Evolutionary conservation across 495 filamentous ascomycete genomes (phyloP).

Genomic region (Daldinia vernicosa): DNA sequence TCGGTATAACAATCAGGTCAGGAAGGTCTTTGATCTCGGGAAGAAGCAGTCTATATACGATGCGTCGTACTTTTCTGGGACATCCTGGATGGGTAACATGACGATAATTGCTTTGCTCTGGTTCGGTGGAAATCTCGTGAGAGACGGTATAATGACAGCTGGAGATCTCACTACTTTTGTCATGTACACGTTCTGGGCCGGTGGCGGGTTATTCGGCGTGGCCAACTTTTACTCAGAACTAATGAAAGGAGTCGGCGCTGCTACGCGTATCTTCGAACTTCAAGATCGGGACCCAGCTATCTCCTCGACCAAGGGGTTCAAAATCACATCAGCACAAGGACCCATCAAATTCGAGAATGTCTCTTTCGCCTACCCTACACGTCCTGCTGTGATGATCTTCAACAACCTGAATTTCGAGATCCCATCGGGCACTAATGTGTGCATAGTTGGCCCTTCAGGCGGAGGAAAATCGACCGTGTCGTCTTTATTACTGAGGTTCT

Average conservation of each 20-base stretch:
- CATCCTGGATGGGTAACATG: constrained; percentile 92
- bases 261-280: constrained; percentile 92
- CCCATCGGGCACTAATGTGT: constrained; percentile 90
- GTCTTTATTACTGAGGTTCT: constrained; percentile 88
- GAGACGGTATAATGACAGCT: constrained; percentile 82
- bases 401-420: constrained; percentile 88
- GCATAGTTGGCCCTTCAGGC: constrained; percentile 93
- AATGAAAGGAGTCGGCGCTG: constrained; percentile 98
- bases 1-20: constrained; percentile 90
- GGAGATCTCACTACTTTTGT: constrained; percentile 96
- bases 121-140: constrained; percentile 88
- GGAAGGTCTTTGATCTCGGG: constrained; percentile 89
- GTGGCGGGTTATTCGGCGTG: constrained; percentile 88
- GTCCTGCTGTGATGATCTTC: constrained; percentile 91
- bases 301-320: constrained; percentile 78
- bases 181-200: constrained; percentile 97
- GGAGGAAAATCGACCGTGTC: constrained; percentile 96
- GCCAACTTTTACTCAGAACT: constrained; percentile 97
- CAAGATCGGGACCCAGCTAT: constrained; percentile 93
- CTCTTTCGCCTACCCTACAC: constrained; percentile 87
- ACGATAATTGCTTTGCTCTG: constrained; percentile 92
- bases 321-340: constrained; percentile 83
- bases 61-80: constrained; percentile 90
- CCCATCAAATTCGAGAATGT: constrained; percentile 87
- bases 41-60: constrained; percentile 85